Evolutionary conservation across 2,329 filamentous ascomycete species (phyloP).

Genomic region (Zymoseptoria crescenta): DNA sequence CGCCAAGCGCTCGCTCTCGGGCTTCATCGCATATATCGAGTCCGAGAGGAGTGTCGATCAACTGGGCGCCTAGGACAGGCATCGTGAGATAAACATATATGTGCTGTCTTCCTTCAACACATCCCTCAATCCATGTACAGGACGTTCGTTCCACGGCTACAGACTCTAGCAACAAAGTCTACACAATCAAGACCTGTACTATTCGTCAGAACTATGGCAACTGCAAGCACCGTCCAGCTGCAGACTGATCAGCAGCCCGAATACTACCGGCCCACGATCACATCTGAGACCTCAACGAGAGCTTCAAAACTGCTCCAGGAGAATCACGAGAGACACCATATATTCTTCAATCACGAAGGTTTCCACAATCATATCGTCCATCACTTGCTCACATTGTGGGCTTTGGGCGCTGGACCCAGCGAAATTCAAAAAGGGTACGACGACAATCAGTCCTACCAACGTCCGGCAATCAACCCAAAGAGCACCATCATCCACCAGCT

Average conservation of each 20-base stretch:
- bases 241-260: conserved; percentile 37
- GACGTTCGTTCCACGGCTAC: background rate
- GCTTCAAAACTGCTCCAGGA: conserved; percentile 64
- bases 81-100: background rate
- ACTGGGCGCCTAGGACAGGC: background rate
- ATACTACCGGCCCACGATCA: conserved; percentile 41
- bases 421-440: conserved; percentile 58
- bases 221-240: conserved; percentile 41
- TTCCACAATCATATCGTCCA: conserved; percentile 82
- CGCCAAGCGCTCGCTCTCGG: background rate
- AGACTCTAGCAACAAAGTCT: background rate
- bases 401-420: conserved; percentile 57
- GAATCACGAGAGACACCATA: conserved; percentile 67
- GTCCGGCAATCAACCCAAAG: conserved; percentile 35
- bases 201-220: conserved; percentile 38
- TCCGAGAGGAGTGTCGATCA: background rate
- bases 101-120: background rate
- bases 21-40: background rate
- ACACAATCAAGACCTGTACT: background rate
- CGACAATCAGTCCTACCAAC: conserved; percentile 60
- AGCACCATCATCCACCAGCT: conserved; percentile 49
- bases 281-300: conserved; percentile 52
- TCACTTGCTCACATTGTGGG: conserved; percentile 67
- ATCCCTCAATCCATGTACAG: background rate
- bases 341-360: conserved; percentile 67